phyloP scores from a whole-genome alignment of 441 rosid genomes.

The Kokia cookei region DNA sequence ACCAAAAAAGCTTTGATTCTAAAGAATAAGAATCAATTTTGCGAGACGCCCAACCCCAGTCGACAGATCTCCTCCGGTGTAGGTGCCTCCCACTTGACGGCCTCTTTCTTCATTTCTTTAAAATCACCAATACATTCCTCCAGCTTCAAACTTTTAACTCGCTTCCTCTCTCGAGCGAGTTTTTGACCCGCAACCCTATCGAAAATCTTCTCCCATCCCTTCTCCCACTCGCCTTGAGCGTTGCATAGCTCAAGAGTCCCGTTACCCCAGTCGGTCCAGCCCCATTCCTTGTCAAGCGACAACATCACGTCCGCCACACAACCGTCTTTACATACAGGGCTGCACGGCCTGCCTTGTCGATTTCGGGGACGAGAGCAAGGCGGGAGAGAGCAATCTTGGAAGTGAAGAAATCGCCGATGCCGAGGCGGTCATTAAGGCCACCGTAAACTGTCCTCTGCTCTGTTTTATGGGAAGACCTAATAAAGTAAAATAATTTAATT shows the following conservation, averaged over 20 bases:
- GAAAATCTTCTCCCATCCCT: constrained; percentile 69
- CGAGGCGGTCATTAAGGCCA: constrained; percentile 91
- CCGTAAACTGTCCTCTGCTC: constrained; percentile 43
- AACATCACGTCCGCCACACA: constrained; percentile 57
- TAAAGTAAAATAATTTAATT: too few species aligned
- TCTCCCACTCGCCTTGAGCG: constrained; percentile 68
- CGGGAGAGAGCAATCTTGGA: constrained; percentile 78
- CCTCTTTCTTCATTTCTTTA: constrained; percentile 34
- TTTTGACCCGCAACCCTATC: constrained; percentile 44
- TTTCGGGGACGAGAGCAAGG: constrained; percentile 63
- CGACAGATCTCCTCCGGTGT: constrained; percentile 51
- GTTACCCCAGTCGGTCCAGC: constrained; percentile 84
- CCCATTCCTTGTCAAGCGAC: constrained; percentile 49
- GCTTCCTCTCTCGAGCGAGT: constrained; percentile 44
- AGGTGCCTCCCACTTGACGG: constrained; percentile 64
- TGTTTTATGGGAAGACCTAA: too few species aligned
- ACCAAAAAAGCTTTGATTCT: background rate
- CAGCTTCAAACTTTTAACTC: constrained; percentile 20
- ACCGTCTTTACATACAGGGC: constrained; percentile 37
- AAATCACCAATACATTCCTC: constrained; percentile 54
- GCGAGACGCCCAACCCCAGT: constrained; percentile 25
- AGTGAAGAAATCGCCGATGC: constrained; percentile 64
- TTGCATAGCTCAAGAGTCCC: constrained; percentile 60
- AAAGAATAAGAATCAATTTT: background rate
- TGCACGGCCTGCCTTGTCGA: constrained; percentile 74